Evolutionary conservation across 1,284 basidiomycete species (phyloP), one percentile per base, ranked within the genome.

Genomic region (Apiotrichum gracile): DNA sequence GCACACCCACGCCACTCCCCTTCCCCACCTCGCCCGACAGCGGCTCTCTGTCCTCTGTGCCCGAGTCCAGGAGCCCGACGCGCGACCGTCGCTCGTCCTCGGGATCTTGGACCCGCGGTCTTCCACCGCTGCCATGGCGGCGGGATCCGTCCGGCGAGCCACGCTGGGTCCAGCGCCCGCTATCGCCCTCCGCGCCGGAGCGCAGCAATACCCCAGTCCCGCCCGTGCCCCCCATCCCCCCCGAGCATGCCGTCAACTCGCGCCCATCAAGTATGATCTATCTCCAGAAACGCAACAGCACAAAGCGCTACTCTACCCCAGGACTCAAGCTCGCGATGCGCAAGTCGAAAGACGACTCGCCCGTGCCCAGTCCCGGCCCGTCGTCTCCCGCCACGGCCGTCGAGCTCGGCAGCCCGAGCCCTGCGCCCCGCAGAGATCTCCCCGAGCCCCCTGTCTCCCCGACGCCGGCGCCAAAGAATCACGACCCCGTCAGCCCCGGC

Each of bases 141-240:
- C 41, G 50, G 9, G 52, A 58, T 33, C 38, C 47, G 19, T 35
- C 43, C 10, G 49, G 48, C 7, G 33, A 24, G 19, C 25, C 31
- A 19, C 46, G 49, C 12, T 58, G 57, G 57, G 47, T 58, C 7
- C 57, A 58, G 50, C 50, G 50, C 12, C 43, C 57, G 13, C 39
- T 46, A 16, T 51, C 49, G 6, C 53, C 47, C 12, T 21, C 27
- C 6, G 12, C 35, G 27, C 37, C 42, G 19, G n/a, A 42, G 6
- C 34, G 26, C 7, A 31, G 38, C 13, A 22, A 31, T 9, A 50
- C 45, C 9, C 34, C 34, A 16, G 29, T 44, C 2, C 42, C 42
- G 7, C 29, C 40, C 33, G 39, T 42, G 6, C 42, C 42, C 21
- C 49, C 25, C 21, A 24, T 50, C 17, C n/a, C 50, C 7, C 19